phyloP scores from a whole-genome alignment of 2,329 filamentous ascomycete genomes.

The Fusarium xylarioides region DNA sequence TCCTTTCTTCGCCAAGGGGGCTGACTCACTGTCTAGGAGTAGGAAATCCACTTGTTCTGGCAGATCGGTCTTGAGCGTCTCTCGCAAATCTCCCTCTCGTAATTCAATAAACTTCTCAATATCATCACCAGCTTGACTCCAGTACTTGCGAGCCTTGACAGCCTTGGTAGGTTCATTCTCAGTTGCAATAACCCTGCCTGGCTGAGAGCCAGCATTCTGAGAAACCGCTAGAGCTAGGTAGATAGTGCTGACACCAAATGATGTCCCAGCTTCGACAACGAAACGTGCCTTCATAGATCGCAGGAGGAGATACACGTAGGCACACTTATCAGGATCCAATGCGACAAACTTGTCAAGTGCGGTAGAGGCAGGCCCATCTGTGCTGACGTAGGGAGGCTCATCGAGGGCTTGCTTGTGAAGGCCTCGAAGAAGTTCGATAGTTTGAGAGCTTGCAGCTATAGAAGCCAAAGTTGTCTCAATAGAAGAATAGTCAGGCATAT shows the following conservation, averaged over 20 bases:
- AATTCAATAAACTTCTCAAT: constrained; percentile 63
- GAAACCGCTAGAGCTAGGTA: constrained; percentile 67
- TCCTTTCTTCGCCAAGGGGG: fast-evolving
- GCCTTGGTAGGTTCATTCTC: constrained; percentile 68
- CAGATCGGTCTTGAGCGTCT: constrained; percentile 60
- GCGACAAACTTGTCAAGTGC: constrained; percentile 65
- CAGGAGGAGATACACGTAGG: constrained; percentile 64
- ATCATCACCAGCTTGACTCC: constrained; percentile 59
- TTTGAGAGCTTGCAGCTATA: constrained; percentile 40
- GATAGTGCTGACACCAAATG: constrained; percentile 69
- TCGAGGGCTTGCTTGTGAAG: constrained; percentile 46
- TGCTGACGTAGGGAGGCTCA: constrained; percentile 45
- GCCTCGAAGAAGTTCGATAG: constrained; percentile 42
- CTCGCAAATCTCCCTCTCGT: constrained; percentile 63
- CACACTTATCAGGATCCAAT: constrained; percentile 66
- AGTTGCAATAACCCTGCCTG: constrained; percentile 62
- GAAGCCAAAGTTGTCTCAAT: constrained; percentile 46
- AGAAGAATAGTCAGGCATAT: constrained; percentile 25
- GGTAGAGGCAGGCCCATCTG: constrained; percentile 25
- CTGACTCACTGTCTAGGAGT: constrained; percentile 66
- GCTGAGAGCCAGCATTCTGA: constrained; percentile 51
- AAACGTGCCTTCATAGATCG: constrained; percentile 58
- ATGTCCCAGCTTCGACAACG: constrained; percentile 69
- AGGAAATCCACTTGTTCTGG: constrained; percentile 63
- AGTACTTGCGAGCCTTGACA: constrained; percentile 59